phyloP scores from a whole-genome alignment of 176 grass and related monocot species.

The Carex scoparia region DNA sequence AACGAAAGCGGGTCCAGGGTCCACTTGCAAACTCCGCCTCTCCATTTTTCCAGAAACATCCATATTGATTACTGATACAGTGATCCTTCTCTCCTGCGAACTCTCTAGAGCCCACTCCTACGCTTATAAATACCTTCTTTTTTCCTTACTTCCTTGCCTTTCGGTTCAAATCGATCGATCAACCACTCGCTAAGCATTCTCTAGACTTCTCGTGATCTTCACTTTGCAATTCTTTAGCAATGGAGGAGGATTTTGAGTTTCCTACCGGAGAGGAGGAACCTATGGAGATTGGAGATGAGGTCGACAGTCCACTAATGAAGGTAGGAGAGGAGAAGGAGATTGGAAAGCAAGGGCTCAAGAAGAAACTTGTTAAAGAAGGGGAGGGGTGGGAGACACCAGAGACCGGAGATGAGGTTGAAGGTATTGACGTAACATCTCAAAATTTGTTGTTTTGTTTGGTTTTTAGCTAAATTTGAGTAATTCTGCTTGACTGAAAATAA shows the following conservation, averaged over 20 bases:
- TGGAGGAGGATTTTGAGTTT: constrained; percentile 65
- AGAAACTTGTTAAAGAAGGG: constrained; percentile 66
- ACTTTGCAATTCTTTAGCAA: constrained; percentile 8
- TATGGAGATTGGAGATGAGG: constrained; percentile 40
- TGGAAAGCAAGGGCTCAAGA: constrained; percentile 65
- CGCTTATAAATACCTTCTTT: background rate
- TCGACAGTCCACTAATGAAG: constrained; percentile 29
- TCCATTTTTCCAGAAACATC: constrained; percentile 11
- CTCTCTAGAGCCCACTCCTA: background rate
- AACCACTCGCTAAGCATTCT: background rate
- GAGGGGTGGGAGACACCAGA: constrained; percentile 41
- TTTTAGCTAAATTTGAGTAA: background rate
- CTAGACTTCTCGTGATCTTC: background rate
- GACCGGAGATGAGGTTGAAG: constrained; percentile 72
- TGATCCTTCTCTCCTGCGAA: background rate
- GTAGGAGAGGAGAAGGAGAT: constrained; percentile 60
- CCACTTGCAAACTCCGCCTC: background rate
- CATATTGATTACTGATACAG: too few species aligned
- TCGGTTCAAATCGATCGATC: background rate
- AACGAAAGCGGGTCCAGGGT: background rate
- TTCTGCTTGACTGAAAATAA: background rate
- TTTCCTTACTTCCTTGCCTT: background rate
- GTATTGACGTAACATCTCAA: constrained; percentile 21
- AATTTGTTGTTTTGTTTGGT: constrained; percentile 1
- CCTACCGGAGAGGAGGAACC: constrained; percentile 34